Evolutionary conservation across 345 rosid genomes (phyloP), one percentile per base, ranked within the genome.

Genomic region (Eutrema heterophyllum): DNA sequence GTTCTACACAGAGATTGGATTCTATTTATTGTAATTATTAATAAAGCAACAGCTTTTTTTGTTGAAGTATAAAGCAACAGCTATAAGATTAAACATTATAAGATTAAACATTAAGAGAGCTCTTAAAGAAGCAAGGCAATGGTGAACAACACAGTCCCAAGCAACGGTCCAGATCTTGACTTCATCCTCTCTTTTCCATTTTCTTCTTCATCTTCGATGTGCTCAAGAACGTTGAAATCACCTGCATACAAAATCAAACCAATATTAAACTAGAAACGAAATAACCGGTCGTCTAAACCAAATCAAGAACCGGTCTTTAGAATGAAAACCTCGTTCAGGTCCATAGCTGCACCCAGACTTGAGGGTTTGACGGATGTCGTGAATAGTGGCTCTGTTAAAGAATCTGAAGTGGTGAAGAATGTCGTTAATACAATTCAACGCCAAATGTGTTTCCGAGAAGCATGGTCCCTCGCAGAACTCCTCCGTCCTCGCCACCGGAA

Each of bases 391-490:
- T 41, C 64, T 83, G 56, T 92, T 95, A 76, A 82, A 84, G 83
- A 95, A 92, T 54, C 64, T 6, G 65, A 87, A 95, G 81, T 87
- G 70, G 26, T n/a, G 52, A 79, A 88, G 41, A 40, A 95, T 64
- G 67, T 73, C 69, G 30, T 90, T 86, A 14, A 92, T 67, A 80
- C 99, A 95, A 45, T 69, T 44, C 21, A 95, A 88, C 71, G 86
- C 92, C 74, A 92, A 67, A 77, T 87, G 75, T 32, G 97, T 92
- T 80, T 92, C 98, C 0, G 81, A 7, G 46, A 85, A 74, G 82
- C 99, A 95, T 11, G 97, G 89, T 41, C 99, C 99, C 2, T 6
- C 54, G 76, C 99, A 95, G 78, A 83, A 95, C 40, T 63, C 60
- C 3, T 86, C 84, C 2, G 83, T 65, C 7, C 77, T 53, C 1